Conservation (phyloP, 768 basidiomycete species). For the Krasilnikovozyma curviuscula region DNA sequence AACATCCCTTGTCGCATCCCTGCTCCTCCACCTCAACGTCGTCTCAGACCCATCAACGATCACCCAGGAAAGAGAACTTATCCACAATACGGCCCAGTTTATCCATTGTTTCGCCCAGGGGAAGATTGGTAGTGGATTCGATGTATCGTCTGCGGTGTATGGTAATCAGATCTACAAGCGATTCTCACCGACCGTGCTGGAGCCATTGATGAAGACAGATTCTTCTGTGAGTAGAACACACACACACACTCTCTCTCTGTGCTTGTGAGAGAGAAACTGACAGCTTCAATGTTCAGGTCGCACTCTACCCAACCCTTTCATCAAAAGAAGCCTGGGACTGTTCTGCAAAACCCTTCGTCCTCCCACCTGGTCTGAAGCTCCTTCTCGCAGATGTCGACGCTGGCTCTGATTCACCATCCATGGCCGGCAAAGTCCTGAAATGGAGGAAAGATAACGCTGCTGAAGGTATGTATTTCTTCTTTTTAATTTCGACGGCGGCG, state of each 20-base stretch:
- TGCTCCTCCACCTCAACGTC: slow-evolving; percentile 55
- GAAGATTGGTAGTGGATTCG: slow-evolving; percentile 94
- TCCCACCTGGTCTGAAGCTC: slow-evolving; percentile 65
- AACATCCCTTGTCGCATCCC: slow-evolving; percentile 72
- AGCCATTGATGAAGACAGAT: slow-evolving; percentile 42
- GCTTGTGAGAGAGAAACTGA: too few species aligned
- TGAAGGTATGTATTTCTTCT: slow-evolving; percentile 25
- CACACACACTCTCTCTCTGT: too few species aligned
- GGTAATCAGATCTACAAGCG: slow-evolving; percentile 85
- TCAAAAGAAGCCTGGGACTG: not conserved
- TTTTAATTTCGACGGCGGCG: too few species aligned
- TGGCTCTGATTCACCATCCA: slow-evolving; percentile 84
- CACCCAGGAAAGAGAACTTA: slow-evolving; percentile 29
- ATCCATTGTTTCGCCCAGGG: slow-evolving; percentile 93
- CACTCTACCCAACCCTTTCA: too few species aligned
- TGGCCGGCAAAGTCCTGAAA: slow-evolving; percentile 73
- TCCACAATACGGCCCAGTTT: slow-evolving; percentile 86
- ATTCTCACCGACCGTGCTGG: slow-evolving; percentile 51
- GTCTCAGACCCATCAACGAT: slow-evolving; percentile 28
- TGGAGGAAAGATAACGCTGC: slow-evolving; percentile 55
- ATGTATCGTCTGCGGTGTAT: slow-evolving; percentile 80
- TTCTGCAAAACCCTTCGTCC: slow-evolving; percentile 39
- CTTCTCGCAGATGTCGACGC: slow-evolving; percentile 91
- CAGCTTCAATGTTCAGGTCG: too few species aligned
- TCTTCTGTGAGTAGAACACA: not conserved